A percentile compares a stretch with the other conserved stretches of the same genome.
phyloP scores from a whole-genome alignment of 495 filamentous ascomycete species.

The Penicillium turbatum region DNA sequence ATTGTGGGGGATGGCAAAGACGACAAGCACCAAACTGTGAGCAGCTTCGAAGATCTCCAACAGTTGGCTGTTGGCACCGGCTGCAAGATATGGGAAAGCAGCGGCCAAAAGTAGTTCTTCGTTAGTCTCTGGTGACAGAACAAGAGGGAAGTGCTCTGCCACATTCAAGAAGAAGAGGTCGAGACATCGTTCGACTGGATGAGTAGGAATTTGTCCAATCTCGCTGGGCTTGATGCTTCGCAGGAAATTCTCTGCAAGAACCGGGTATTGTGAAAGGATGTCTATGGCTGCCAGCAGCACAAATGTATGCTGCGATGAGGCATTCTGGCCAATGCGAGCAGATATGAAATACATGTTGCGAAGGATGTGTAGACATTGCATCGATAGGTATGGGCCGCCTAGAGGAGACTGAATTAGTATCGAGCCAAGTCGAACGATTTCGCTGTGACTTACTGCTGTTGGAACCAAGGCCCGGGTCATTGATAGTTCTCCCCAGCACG shows the following conservation, averaged over 20 bases:
- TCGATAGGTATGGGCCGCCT: conserved; percentile 67
- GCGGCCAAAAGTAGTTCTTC: conserved; percentile 72
- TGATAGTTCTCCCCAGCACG: conserved; percentile 62
- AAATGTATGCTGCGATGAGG: conserved; percentile 79
- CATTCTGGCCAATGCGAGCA: conserved; percentile 65
- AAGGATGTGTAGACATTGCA: conserved; percentile 72
- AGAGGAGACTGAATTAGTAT: not conserved
- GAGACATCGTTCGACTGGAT: conserved; percentile 71
- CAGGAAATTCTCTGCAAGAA: conserved; percentile 66
- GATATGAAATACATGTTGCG: conserved; percentile 86
- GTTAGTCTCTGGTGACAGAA: conserved; percentile 58
- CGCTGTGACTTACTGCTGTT: conserved; percentile 46
- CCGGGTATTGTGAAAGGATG: conserved; percentile 70
- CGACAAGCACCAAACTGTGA: conserved; percentile 79
- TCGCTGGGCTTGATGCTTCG: conserved; percentile 54
- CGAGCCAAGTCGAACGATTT: not conserved
- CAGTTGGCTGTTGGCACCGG: conserved; percentile 57
- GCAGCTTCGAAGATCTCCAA: conserved; percentile 86
- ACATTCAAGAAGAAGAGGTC: conserved; percentile 92
- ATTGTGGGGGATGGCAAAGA: conserved; percentile 75
- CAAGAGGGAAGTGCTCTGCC: conserved; percentile 76
- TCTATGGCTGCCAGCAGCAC: conserved; percentile 87
- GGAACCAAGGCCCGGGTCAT: conserved; percentile 50
- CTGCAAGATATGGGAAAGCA: conserved; percentile 71
- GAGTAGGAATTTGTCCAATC: conserved; percentile 61